Conservation (phyloP, 352 stramenopile species). For the Pelagophyceae sp. region DNA sequence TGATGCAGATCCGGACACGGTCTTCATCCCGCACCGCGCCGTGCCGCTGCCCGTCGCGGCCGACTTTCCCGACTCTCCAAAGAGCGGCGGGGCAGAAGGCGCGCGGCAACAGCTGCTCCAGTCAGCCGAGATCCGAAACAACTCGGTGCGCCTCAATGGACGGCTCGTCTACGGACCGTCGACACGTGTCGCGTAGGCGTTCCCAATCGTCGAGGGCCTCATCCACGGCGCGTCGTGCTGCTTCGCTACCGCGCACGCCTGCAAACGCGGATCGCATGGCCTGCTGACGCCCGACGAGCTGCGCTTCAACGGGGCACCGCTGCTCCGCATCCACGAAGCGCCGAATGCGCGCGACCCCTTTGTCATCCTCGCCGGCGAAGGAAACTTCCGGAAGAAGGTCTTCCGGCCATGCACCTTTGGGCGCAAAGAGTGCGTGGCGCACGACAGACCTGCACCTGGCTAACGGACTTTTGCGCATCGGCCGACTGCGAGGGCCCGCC, state of each 20-base stretch:
- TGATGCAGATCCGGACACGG: neutral
- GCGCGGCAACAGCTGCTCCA: too few relatives aligned
- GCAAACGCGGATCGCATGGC: neutral
- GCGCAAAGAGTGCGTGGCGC: too few relatives aligned
- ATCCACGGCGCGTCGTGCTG: neutral
- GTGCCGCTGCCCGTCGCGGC: neutral
- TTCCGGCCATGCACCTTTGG: neutral
- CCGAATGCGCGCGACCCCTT: too few relatives aligned
- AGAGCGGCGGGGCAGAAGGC: too few relatives aligned
- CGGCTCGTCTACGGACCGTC: neutral
- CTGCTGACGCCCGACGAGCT: neutral
- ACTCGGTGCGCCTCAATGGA: neutral
- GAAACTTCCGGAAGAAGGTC: constrained; percentile 1
- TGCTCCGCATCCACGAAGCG: neutral
- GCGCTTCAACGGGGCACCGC: neutral
- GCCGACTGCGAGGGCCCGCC: too few relatives aligned
- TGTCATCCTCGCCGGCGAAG: neutral
- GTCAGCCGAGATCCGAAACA: too few relatives aligned
- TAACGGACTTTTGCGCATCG: too few relatives aligned
- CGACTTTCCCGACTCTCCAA: constrained; percentile 1
- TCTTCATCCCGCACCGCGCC: neutral
- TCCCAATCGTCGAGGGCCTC: neutral
- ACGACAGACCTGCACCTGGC: too few relatives aligned
- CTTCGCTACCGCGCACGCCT: neutral
- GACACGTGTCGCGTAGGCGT: neutral